Percentiles rank a stretch among this genome's conserved stretches.
phyloP scores from a whole-genome alignment of 495 filamentous ascomycete genomes.

The Penicillium bialowiezense region DNA sequence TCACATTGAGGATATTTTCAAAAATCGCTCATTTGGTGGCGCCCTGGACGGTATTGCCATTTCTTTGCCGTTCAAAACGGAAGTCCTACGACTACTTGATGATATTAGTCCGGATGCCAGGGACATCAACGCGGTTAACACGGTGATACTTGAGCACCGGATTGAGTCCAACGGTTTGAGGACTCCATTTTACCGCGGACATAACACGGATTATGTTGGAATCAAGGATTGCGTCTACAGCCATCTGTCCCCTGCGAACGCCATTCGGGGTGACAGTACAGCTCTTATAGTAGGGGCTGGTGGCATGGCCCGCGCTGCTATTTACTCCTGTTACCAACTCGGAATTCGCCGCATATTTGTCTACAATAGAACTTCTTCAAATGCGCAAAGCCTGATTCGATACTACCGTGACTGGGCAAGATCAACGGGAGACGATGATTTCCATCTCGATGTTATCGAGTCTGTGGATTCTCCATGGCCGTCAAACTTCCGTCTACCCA shows the following conservation, averaged over 20 bases:
- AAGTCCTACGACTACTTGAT: constrained; percentile 58
- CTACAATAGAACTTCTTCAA: constrained; percentile 57
- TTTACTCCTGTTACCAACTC: constrained; percentile 60
- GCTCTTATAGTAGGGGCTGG: constrained; percentile 59
- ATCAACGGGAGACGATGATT: constrained; percentile 21
- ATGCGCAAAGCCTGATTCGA: constrained; percentile 50
- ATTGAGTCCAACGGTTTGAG: constrained; percentile 21
- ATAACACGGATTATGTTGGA: constrained; percentile 66
- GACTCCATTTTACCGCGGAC: constrained; percentile 47
- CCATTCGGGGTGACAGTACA: constrained; percentile 44
- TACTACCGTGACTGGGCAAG: constrained; percentile 28
- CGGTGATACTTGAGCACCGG: constrained; percentile 51
- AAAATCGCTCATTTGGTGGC: constrained; percentile 23
- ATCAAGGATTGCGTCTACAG: constrained; percentile 60
- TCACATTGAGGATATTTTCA: constrained; percentile 26
- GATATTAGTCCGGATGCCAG: constrained; percentile 55
- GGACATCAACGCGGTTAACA: constrained; percentile 66
- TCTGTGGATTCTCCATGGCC: constrained; percentile 49
- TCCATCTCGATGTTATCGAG: constrained; percentile 47
- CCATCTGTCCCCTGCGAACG: constrained; percentile 46
- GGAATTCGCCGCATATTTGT: constrained; percentile 57
- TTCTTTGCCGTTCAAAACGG: constrained; percentile 61
- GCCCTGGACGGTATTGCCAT: constrained; percentile 64
- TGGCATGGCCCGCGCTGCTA: constrained; percentile 59
- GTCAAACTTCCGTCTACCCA: constrained; percentile 55